These are phyloP conservation scores for Mycena pura DNA, from an alignment of 768 basidiomycete species.

Conservation along the genomic window DNA sequence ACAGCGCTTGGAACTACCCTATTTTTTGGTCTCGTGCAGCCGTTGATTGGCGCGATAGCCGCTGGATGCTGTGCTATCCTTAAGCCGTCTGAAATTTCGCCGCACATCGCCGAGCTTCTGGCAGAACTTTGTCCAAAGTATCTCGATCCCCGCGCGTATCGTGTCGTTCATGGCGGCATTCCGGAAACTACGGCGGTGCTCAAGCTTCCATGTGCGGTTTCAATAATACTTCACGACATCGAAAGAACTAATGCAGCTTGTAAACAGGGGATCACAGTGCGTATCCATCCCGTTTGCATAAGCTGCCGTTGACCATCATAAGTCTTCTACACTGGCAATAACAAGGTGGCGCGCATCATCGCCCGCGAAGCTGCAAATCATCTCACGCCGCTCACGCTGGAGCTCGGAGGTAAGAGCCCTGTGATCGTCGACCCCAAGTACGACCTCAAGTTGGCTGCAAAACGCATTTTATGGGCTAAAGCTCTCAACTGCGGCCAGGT, in stretches of 20 bases:
- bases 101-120: constrained; percentile 42
- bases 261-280: constrained; percentile 14
- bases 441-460: constrained; percentile 60
- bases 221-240: neutral
- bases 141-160: constrained; percentile 50
- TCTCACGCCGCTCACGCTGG: no score
- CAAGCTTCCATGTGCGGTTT: constrained; percentile 21
- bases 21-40: neutral
- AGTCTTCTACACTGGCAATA: constrained; percentile 26
- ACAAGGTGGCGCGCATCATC: constrained; percentile 37
- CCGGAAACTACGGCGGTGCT: constrained; percentile 34
- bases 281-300: neutral
- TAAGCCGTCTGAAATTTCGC: no score
- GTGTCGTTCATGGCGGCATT: constrained; percentile 53
- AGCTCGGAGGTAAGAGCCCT: constrained; percentile 51
- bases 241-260: neutral
- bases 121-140: constrained; percentile 53
- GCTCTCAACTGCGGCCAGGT: constrained; percentile 69
- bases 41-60: constrained; percentile 44
- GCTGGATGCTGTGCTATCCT: no score
- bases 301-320: no score
- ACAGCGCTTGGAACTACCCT: constrained; percentile 15
- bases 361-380: constrained; percentile 44
- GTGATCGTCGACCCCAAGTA: constrained; percentile 48
- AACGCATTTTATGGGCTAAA: constrained; percentile 73